A percentile compares a stretch with the other conserved stretches of the same genome.
Evolutionary conservation across 208 protist species (phyloP).

Genomic region (Borovskyia barvae): DNA sequence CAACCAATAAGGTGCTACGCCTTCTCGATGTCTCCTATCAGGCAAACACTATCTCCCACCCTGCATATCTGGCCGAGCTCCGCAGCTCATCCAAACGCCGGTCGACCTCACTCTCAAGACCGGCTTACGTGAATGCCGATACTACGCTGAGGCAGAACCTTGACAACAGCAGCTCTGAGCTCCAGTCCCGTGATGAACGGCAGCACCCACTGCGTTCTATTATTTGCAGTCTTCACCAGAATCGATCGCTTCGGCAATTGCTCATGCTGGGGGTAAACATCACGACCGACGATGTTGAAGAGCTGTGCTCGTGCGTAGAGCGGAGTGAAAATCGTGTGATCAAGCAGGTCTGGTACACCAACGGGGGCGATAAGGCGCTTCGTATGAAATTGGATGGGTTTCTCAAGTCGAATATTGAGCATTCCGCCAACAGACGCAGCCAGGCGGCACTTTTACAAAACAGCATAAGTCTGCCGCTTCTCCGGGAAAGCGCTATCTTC

Average conservation of each 20-base stretch:
- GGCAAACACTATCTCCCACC: constrained; percentile 42
- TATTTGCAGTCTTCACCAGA: constrained; percentile 52
- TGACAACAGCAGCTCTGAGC: constrained; percentile 9
- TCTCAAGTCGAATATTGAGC: constrained; percentile 38
- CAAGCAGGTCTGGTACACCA: constrained; percentile 49
- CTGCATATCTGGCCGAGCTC: constrained; percentile 30
- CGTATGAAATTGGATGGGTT: constrained; percentile 68
- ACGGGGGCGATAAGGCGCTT: constrained; percentile 41
- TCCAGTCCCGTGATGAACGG: constrained; percentile 23
- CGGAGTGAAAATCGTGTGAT: constrained; percentile 46
- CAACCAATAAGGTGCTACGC: constrained; percentile 33
- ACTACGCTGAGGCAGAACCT: constrained; percentile 18
- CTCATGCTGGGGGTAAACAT: constrained; percentile 59
- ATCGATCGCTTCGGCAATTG: constrained; percentile 42
- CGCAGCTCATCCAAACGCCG: constrained; percentile 33
- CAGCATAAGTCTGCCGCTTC: too few species aligned
- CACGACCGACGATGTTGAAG: constrained; percentile 59
- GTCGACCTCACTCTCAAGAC: constrained; percentile 9
- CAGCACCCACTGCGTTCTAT: constrained; percentile 61
- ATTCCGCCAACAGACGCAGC: constrained; percentile 6
- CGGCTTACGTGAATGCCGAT: constrained; percentile 9
- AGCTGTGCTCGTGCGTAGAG: constrained; percentile 69
- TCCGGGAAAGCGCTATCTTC: too few species aligned
- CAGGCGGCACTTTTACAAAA: too few species aligned
- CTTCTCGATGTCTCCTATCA: constrained; percentile 65